A percentile compares a stretch with the other conserved stretches of the same genome.
phyloP scores from a whole-genome alignment of 768 basidiomycete genomes.

The Mycena chlorophos region DNA sequence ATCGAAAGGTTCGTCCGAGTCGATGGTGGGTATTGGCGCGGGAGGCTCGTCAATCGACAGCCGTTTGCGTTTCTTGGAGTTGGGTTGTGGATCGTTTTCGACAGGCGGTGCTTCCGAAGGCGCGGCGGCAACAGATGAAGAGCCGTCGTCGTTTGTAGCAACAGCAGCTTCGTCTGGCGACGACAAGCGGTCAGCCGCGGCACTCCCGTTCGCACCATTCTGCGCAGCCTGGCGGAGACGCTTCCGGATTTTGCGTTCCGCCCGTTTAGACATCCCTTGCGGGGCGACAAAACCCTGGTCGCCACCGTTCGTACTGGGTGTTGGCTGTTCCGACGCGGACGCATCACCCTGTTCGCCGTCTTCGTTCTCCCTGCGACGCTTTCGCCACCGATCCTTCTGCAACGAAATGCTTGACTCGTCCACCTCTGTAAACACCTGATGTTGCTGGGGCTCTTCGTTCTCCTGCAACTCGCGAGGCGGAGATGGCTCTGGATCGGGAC shows the following conservation, averaged over 20 bases:
- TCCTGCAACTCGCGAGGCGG: constrained; percentile 28
- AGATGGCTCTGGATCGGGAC: constrained; percentile 3
- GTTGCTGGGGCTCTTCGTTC: constrained; percentile 5
- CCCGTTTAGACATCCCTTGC: background rate
- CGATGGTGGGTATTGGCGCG: background rate
- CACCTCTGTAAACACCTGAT: constrained; percentile 2
- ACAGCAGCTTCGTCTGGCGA: background rate
- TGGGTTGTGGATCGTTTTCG: background rate
- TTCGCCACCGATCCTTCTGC: constrained; percentile 20
- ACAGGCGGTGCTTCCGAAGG: background rate
- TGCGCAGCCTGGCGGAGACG: background rate
- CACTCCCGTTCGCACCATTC: constrained; percentile 1
- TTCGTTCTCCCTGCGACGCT: constrained; percentile 16
- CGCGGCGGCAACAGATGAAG: background rate
- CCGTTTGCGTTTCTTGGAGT: background rate
- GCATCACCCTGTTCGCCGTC: background rate
- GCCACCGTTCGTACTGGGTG: background rate
- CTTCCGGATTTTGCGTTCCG: background rate
- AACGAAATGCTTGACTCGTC: constrained; percentile 11
- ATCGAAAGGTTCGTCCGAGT: constrained; percentile 35
- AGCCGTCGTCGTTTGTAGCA: background rate
- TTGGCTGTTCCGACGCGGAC: constrained; percentile 6
- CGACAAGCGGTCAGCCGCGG: background rate
- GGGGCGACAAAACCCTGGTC: background rate
- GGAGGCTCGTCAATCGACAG: background rate